phyloP scores from a whole-genome alignment of 148 eudicot genomes.

The Fagopyrum tataricum region DNA sequence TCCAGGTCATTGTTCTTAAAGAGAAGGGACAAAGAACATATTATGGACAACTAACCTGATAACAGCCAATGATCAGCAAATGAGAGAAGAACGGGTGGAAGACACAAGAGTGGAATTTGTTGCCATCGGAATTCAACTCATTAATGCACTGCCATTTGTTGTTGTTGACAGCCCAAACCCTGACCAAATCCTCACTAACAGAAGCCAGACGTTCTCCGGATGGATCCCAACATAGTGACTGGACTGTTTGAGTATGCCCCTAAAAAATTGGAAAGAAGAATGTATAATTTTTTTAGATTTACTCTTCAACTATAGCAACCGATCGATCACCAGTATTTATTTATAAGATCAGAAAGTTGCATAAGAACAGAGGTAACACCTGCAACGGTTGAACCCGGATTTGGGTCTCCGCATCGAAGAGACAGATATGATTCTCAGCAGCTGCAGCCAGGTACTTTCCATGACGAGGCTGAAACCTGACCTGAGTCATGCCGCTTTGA shows the following conservation, averaged over 20 bases:
- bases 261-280: slow-evolving; percentile 14
- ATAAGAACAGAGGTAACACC: slow-evolving; percentile 12
- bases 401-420: slow-evolving; percentile 27
- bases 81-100: slow-evolving; percentile 57
- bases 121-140: slow-evolving; percentile 44
- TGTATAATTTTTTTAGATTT: not conserved
- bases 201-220: slow-evolving; percentile 58
- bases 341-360: not conserved
- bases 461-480: slow-evolving; percentile 19
- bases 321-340: not conserved
- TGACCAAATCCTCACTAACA: slow-evolving; percentile 50
- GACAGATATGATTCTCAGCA: slow-evolving; percentile 26
- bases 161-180: slow-evolving; percentile 47
- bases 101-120: slow-evolving; percentile 47
- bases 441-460: slow-evolving; percentile 27
- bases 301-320: not conserved
- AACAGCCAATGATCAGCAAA: slow-evolving; percentile 49
- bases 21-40: not conserved
- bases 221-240: slow-evolving; percentile 51
- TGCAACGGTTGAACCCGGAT: slow-evolving; percentile 21
- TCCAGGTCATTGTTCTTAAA: not conserved
- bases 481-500: slow-evolving; percentile 22
- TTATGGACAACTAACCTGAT: slow-evolving; percentile 38
- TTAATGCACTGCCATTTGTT: slow-evolving; percentile 41
- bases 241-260: slow-evolving; percentile 44